These are phyloP conservation scores for Hymenoscyphus salicellus DNA, from an alignment of 2,329 filamentous ascomycete genomes.

Conservation along the genomic window DNA sequence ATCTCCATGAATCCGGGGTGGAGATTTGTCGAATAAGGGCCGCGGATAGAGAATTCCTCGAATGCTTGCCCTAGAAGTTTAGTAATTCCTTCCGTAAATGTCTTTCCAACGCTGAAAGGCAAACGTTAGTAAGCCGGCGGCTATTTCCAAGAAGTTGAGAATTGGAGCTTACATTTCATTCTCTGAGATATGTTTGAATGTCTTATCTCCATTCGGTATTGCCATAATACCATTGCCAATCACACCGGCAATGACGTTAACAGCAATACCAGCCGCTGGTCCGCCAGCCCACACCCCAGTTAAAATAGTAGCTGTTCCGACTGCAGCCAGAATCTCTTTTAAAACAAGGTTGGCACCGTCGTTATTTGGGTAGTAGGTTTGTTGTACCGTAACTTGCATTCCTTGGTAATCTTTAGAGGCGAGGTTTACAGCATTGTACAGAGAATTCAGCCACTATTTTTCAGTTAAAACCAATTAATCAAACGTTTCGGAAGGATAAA, in stretches of 20 bases:
- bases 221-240: not conserved
- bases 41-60: not conserved
- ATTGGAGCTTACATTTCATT: not conserved
- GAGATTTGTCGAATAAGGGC: not conserved
- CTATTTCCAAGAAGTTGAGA: not conserved
- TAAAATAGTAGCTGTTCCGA: not conserved
- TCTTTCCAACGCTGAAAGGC: not conserved
- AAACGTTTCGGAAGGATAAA: too few relatives aligned
- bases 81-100: not conserved
- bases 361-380: not conserved
- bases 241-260: not conserved
- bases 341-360: not conserved
- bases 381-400: not conserved
- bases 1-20: not conserved
- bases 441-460: not conserved
- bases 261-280: not conserved
- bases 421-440: not conserved
- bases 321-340: not conserved
- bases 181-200: not conserved
- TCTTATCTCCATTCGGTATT: not conserved
- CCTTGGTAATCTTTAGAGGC: not conserved
- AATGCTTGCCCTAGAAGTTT: not conserved
- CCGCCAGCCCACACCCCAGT: not conserved
- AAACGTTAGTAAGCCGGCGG: too few relatives aligned
- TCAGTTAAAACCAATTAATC: too few relatives aligned